A percentile compares a stretch with the other conserved stretches of the same genome.
Evolutionary conservation across 768 basidiomycete species (phyloP).

Genomic region (Glaciozyma antarctica): DNA sequence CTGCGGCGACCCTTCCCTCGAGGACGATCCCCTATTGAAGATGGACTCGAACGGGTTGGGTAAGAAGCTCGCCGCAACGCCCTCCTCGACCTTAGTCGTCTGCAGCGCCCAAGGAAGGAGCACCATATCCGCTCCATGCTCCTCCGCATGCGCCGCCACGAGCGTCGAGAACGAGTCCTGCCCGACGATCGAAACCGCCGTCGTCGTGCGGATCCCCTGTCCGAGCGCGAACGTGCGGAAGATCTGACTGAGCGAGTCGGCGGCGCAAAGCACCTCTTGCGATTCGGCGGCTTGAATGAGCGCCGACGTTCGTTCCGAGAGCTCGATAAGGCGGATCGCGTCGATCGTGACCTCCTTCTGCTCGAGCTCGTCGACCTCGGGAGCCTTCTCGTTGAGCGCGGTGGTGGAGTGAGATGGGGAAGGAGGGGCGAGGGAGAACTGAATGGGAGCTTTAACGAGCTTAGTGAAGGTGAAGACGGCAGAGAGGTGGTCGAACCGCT

Average conservation of each 20-base stretch:
- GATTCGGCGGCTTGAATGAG: slow-evolving; percentile 67
- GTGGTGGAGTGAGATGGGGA: background rate
- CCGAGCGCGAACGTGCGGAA: slow-evolving; percentile 14
- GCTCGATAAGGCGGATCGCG: slow-evolving; percentile 77
- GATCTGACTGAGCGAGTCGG: slow-evolving; percentile 52
- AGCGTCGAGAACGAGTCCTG: slow-evolving; percentile 60
- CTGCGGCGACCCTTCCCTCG: slow-evolving; percentile 14
- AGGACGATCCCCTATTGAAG: slow-evolving; percentile 8
- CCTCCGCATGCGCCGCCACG: slow-evolving; percentile 42
- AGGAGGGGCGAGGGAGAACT: background rate
- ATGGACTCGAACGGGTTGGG: slow-evolving; percentile 24
- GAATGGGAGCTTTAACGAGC: slow-evolving; percentile 17
- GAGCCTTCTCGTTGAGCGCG: background rate
- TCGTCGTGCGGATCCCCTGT: slow-evolving; percentile 37
- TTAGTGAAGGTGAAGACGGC: slow-evolving; percentile 83
- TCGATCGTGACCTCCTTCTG: slow-evolving; percentile 36
- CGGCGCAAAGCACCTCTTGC: slow-evolving; percentile 53
- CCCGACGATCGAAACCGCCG: slow-evolving; percentile 63
- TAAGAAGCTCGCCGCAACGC: slow-evolving; percentile 16
- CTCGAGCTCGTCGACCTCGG: background rate
- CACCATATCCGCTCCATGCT: slow-evolving; percentile 60
- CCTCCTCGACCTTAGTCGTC: slow-evolving; percentile 36
- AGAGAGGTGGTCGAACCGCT: slow-evolving; percentile 80
- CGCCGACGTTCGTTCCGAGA: slow-evolving; percentile 79
- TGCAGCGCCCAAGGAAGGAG: slow-evolving; percentile 74